Base-by-base conservation (phyloP, 176 grass and related monocot species). In the Canna indica region DNA sequence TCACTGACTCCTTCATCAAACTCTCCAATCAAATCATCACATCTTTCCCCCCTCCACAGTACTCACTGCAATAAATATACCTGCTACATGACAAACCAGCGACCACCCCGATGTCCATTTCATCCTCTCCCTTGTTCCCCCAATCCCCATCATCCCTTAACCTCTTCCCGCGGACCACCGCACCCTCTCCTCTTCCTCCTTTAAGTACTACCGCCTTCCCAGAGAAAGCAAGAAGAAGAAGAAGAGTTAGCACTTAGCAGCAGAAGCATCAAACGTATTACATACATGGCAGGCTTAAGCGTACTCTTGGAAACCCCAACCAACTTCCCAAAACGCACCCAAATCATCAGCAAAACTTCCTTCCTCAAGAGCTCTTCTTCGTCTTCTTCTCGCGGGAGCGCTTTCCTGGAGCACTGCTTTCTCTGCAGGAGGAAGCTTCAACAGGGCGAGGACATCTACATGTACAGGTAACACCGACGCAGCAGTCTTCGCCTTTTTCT, bases 231-330 rank as follows among this genome's bases (percentile, higher is more conserved):
- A 20, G 39, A 17, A 46, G 50, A 36, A 56, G 24, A 60, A 47
- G 9, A 54, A 31, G 16, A 11, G 17, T 33, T 36, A 36, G 2
- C 60, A 25, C 3, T 9, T 6, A 52, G 7, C 27, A 44, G 47
- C 47, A n/a, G n/a, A n/a, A n/a, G n/a, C n/a, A n/a, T n/a, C n/a
- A n/a, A n/a, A n/a, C n/a, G n/a, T n/a, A n/a, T n/a, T n/a, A n/a
- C n/a, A n/a, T n/a, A n/a, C 31, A 88, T 88, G 86, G 86, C 86
- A 36, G 86, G 86, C 27, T 64, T 89, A 69, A 82, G 79, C 22
- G 79, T 80, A 24, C 45, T 89, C 32, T 83, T 89, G 25, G 86
- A 89, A 77, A 39, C 68, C 25, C 26, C 62, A 29, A 36, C 25
- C 32, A 28, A 29, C 54, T n/a, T 0, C 25, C 39, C 39, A 35